These are phyloP conservation scores for Pseudogymnoascus pannorum DNA, from an alignment of 2,329 filamentous ascomycete genomes.

Conservation along the genomic window DNA sequence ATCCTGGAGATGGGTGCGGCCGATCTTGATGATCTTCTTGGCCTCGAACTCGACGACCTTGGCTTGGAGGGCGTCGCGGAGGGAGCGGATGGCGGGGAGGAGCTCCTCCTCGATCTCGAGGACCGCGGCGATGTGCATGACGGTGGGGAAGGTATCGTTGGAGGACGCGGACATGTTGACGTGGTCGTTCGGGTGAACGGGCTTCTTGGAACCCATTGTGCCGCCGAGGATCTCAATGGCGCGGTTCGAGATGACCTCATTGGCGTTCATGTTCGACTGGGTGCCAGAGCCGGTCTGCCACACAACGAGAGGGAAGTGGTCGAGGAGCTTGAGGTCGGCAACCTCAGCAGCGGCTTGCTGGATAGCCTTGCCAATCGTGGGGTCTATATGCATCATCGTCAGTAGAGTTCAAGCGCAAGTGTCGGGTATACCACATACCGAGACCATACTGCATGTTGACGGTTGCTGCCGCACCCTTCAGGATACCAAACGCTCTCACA, in stretches of 20 bases:
- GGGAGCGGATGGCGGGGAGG: conserved; percentile 71
- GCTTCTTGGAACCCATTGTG: conserved; percentile 92
- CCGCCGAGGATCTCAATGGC: conserved; percentile 97
- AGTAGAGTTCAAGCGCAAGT: conserved; percentile 12
- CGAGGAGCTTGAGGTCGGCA: conserved; percentile 83
- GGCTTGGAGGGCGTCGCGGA: conserved; percentile 75
- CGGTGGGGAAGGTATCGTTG: conserved; percentile 98
- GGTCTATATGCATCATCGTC: conserved; percentile 47
- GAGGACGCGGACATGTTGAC: conserved; percentile 99
- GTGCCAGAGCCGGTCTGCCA: conserved; percentile 99
- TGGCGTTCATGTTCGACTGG: conserved; percentile 98
- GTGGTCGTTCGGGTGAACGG: conserved; percentile 98
- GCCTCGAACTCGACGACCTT: conserved; percentile 83
- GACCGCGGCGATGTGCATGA: conserved; percentile 98
- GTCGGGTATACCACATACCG: conserved; percentile 48
- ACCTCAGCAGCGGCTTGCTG: conserved; percentile 92
- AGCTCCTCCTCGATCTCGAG: conserved; percentile 84
- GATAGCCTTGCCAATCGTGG: conserved; percentile 84
- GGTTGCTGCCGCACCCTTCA: conserved; percentile 91
- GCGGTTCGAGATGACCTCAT: conserved; percentile 98
- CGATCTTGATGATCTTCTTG: conserved; percentile 95
- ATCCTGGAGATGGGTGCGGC: conserved; percentile 93
- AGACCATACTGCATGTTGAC: conserved; percentile 95
- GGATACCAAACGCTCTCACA: conserved; percentile 86
- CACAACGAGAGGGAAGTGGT: conserved; percentile 97